A percentile compares a stretch with the other conserved stretches of the same genome.
phyloP scores from a whole-genome alignment of 1,284 basidiomycete genomes.

The Takashimella koratensis region DNA sequence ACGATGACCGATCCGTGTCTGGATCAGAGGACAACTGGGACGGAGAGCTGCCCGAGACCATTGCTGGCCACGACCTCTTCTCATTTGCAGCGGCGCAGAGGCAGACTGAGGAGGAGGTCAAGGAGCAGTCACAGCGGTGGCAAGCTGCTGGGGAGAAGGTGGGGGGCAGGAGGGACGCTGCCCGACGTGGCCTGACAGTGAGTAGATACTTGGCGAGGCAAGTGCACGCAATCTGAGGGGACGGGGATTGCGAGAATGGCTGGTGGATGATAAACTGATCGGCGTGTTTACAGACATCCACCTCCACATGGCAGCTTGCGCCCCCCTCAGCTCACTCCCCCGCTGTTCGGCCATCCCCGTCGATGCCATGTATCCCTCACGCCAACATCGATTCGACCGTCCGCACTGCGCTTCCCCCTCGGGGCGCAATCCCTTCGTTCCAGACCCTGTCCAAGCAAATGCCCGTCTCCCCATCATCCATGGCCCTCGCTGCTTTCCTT shows the following conservation, averaged over 20 bases:
- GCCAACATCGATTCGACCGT: not conserved
- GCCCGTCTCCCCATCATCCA: constrained; percentile 10
- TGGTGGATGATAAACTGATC: not conserved
- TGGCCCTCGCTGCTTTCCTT: constrained; percentile 32
- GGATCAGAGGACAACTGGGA: constrained; percentile 45
- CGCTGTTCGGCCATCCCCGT: not conserved
- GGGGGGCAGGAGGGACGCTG: constrained; percentile 25
- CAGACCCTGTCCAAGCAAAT: not conserved
- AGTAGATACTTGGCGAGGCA: constrained; percentile 2
- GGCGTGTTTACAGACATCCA: not conserved
- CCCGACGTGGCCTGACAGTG: constrained; percentile 19
- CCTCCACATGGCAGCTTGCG: not conserved
- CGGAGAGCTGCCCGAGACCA: constrained; percentile 24
- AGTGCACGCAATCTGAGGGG: not conserved
- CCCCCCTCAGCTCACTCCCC: not conserved
- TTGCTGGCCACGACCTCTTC: constrained; percentile 36
- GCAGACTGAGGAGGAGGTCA: constrained; percentile 25
- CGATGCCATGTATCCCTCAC: not conserved
- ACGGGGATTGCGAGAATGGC: not conserved
- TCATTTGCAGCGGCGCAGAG: constrained; percentile 29
- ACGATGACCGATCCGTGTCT: constrained; percentile 31
- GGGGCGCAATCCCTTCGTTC: constrained; percentile 2
- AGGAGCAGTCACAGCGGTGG: constrained; percentile 27
- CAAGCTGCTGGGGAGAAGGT: constrained; percentile 23
- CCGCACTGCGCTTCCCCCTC: not conserved